phyloP scores from a whole-genome alignment of 495 filamentous ascomycete genomes.

The Lophiostoma macrostomum region DNA sequence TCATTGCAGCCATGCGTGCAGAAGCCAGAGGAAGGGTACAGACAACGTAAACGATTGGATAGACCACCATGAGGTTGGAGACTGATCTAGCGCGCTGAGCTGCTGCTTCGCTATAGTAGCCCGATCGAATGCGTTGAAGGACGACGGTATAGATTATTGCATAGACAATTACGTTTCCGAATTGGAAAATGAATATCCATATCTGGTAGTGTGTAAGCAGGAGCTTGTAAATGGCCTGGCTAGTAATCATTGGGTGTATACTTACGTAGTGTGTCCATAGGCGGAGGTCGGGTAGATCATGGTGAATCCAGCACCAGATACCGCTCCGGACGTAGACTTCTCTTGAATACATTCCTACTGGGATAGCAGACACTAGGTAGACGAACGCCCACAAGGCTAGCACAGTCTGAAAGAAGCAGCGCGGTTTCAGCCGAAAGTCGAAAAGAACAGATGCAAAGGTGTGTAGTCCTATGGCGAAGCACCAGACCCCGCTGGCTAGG shows the following conservation, averaged over 20 bases:
- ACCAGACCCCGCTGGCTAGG: slow-evolving; percentile 64
- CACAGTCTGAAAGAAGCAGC: slow-evolving; percentile 22
- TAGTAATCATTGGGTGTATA: slow-evolving; percentile 76
- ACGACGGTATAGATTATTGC: slow-evolving; percentile 55
- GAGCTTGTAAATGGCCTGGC: slow-evolving; percentile 24
- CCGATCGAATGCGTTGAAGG: slow-evolving; percentile 24
- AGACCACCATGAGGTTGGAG: slow-evolving; percentile 62
- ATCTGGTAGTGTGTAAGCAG: neutral
- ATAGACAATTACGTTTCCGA: slow-evolving; percentile 66
- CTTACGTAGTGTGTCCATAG: slow-evolving; percentile 76
- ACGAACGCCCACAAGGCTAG: slow-evolving; percentile 24
- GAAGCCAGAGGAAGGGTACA: slow-evolving; percentile 70
- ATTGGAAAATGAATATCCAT: slow-evolving; percentile 41
- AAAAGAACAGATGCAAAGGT: slow-evolving; percentile 51
- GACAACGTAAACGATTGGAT: slow-evolving; percentile 70
- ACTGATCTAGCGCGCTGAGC: slow-evolving; percentile 23
- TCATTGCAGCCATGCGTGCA: slow-evolving; percentile 64
- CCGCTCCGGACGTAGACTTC: slow-evolving; percentile 31
- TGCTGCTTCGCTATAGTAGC: slow-evolving; percentile 23
- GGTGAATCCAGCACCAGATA: slow-evolving; percentile 34
- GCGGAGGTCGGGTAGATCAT: slow-evolving; percentile 41
- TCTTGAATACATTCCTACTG: slow-evolving; percentile 10
- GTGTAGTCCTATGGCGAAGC: slow-evolving; percentile 51
- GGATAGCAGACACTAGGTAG: slow-evolving; percentile 17
- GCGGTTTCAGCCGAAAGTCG: slow-evolving; percentile 22